These are phyloP conservation scores for Alternaria metachromatica DNA, from an alignment of 2,329 filamentous ascomycete species.

Conservation along the genomic window DNA sequence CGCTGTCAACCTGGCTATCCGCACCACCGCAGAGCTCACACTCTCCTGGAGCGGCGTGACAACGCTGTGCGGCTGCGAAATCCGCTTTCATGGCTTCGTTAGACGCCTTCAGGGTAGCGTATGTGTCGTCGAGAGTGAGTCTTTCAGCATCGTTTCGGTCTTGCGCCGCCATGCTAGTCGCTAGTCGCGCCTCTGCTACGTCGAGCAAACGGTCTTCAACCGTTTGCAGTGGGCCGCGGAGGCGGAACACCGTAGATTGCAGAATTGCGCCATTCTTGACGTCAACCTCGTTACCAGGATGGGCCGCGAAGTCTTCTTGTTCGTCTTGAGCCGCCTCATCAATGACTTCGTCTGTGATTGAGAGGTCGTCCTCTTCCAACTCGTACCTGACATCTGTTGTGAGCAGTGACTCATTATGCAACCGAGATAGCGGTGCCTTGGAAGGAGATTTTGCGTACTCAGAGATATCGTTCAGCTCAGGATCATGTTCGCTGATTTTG, in stretches of 20 bases:
- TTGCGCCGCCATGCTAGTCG: not conserved
- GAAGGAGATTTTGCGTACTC: constrained; percentile 18
- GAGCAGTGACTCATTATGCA: not conserved
- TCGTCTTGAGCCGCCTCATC: not conserved
- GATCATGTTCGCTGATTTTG: constrained; percentile 14
- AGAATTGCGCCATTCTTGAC: not conserved
- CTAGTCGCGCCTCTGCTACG: constrained; percentile 16
- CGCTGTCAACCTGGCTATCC: constrained; percentile 11
- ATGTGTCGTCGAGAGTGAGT: constrained; percentile 14
- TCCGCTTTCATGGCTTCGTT: constrained; percentile 21
- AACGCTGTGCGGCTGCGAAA: not conserved
- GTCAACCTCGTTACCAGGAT: constrained; percentile 11
- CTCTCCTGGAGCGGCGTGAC: not conserved
- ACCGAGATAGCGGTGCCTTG: constrained; percentile 1
- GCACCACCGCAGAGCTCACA: not conserved
- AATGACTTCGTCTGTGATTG: constrained; percentile 8
- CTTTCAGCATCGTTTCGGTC: constrained; percentile 12
- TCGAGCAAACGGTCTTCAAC: constrained; percentile 33
- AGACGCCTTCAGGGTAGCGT: constrained; percentile 9
- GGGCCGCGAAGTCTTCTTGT: not conserved
- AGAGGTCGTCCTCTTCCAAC: constrained; percentile 20
- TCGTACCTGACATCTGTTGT: constrained; percentile 3
- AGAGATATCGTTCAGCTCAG: constrained; percentile 25
- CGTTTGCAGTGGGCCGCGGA: constrained; percentile 29
- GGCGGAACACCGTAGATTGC: not conserved